These are phyloP conservation scores for Trichomonas vaginalis DNA, from an alignment of 208 protist genomes.

Conservation along the genomic window DNA sequence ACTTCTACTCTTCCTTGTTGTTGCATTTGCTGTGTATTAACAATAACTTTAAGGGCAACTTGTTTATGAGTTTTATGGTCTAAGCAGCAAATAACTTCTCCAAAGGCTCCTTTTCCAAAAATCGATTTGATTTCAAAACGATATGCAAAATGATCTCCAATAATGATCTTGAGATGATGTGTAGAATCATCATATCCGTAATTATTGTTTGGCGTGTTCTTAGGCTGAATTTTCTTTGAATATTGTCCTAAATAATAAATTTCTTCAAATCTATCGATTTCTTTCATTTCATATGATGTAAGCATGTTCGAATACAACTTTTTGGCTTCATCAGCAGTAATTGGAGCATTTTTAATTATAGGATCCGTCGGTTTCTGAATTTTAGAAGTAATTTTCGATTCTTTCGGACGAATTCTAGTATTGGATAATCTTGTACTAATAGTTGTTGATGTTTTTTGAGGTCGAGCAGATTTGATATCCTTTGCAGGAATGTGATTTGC, in stretches of 20 bases:
- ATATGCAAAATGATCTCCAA: constrained; percentile 39
- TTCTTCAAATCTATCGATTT: not conserved
- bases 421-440: not conserved
- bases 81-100: constrained; percentile 58
- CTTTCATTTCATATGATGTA: not conserved
- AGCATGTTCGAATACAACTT: not conserved
- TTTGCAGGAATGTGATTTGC: not conserved
- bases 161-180: not conserved
- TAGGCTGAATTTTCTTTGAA: not conserved
- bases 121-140: constrained; percentile 58
- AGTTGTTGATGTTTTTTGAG: not conserved
- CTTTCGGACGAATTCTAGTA: not conserved
- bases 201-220: not conserved
- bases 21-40: constrained; percentile 38
- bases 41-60: constrained; percentile 52
- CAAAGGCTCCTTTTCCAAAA: constrained; percentile 68
- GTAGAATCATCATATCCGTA: not conserved
- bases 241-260: not conserved
- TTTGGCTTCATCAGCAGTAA: not conserved
- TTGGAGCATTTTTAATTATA: not conserved
- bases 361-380: not conserved
- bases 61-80: constrained; percentile 54
- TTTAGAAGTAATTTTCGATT: not conserved
- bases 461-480: not conserved
- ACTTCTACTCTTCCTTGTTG: not conserved